Conservation (phyloP, 2,329 filamentous ascomycete genomes). For the Aspergillus ustus region DNA sequence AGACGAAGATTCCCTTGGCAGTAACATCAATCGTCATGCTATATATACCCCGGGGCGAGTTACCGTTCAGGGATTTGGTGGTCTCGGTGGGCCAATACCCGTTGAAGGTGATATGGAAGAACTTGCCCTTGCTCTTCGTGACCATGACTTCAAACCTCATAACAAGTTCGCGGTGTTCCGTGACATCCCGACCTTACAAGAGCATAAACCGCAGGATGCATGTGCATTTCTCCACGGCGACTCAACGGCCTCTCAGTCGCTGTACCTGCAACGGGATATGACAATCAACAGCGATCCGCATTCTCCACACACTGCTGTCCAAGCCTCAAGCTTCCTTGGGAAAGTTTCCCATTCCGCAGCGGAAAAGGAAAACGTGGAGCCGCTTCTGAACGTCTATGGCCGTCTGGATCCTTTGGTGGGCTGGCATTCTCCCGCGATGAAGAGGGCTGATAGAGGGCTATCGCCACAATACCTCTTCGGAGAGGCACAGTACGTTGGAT, state of each 20-base stretch:
- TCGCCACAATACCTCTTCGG: conserved; percentile 33
- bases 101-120: conserved; percentile 37
- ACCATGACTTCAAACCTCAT: conserved; percentile 34
- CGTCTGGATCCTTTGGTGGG: conserved; percentile 30
- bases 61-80: conserved; percentile 25
- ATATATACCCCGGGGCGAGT: conserved; percentile 27
- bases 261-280: conserved; percentile 25
- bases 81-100: conserved; percentile 27
- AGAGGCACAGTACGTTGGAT: conserved; percentile 25
- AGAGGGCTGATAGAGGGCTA: conserved; percentile 27
- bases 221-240: conserved; percentile 16
- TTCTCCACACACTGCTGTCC: conserved; percentile 20
- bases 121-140: conserved; percentile 37
- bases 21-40: conserved; percentile 20
- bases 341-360: conserved; percentile 16
- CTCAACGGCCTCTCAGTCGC: conserved; percentile 27
- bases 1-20: conserved; percentile 16
- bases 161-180: conserved; percentile 43
- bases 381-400: conserved; percentile 32
- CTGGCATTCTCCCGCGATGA: conserved; percentile 33
- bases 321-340: conserved; percentile 19
- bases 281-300: conserved; percentile 18
- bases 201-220: conserved; percentile 18
- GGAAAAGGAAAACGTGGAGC: conserved; percentile 48
- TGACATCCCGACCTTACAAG: conserved; percentile 32